Base-by-base conservation (phyloP, 495 filamentous ascomycete species). In the Podospora bellae-mahoneyi region DNA sequence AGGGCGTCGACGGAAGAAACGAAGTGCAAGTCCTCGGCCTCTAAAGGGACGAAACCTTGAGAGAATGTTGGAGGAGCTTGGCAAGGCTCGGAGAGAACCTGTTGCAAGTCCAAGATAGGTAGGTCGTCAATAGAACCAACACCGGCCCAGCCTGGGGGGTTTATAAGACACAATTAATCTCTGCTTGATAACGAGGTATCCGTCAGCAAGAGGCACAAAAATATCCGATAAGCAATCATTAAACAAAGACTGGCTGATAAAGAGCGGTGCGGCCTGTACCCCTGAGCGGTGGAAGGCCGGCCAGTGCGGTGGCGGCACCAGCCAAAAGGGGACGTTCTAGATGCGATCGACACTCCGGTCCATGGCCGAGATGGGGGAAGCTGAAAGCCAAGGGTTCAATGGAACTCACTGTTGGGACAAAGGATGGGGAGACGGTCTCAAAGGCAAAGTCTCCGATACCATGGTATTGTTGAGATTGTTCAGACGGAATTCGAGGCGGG, bases 271-370 rank as follows among this genome's bases (percentile, higher is more conserved):
- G 61, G 61, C 27, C 6, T 44, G 61, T 20, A 23, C 30, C 61
- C 61, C 61, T 63, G 61, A 48, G 27, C 18, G 61, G 15, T 20
- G 28, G 55, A 32, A 48, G 28, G 26, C 32, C 18, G n/a, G 61
- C 30, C 34, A 19, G 32, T 20, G 55, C 10, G 27, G 61, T 63
- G 61, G 61, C 61, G 61, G 61, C 19, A 44, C 34, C n/a, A 63
- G 61, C n/a, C 27, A 48, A 13, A 63, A 63, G n/a, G 32, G 3
- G 20, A 0, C 9, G 61, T 28, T 63, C 61, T 63, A 63, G 61
- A 63, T 39, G 61, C 20, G 61, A 63, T 63, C 61, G 61, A 63
- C 61, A 32, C 61, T 63, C 61, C 30, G 61, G 61, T 63, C 61
- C 61, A 15, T 63, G 27, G 34, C 61, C 61, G 32, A 63, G 55